Base-by-base conservation (phyloP, 495 filamentous ascomycete species). In the Xylaria venustula region DNA sequence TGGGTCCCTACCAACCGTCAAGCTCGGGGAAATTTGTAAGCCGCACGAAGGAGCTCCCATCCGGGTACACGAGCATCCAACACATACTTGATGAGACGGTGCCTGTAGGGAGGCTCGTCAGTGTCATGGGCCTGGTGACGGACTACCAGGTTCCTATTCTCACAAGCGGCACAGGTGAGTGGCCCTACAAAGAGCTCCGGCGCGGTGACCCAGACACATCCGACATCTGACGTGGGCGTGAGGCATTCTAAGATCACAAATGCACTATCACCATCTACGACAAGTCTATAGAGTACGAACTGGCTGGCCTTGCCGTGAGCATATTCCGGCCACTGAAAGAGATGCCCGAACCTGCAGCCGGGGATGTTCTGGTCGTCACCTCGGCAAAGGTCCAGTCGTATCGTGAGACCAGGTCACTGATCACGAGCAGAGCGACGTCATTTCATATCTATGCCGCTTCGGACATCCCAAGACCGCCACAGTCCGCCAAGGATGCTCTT, bases 101-200 rank as follows among this genome's bases (percentile, higher is more conserved):
- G 23, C 47, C 58, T 0, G 14, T 57, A 3, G 74, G 75, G 4
- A 54, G 17, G 2, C 58, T 83, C 3, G 69, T 81, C n/a, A 76
- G 67, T 61, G 74, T 83, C 32, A 72, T 83, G 26, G 82, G 82
- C 25, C 46, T 83, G 20, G 73, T 83, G 0, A 79, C 69, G 40
- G 84, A 88, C 49, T 74, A 70, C 47, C 76, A 73, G 37, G 61
- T 68, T 5, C 79, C 82, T 1, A 73, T 71, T 0, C 26, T 67
- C 6, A 81, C 80, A 15, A 65, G 28, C n/a, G 71, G 75, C 51
- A 55, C 25, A 6, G 80, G 81, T 80, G 74, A 59, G 76, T 63
- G 6, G 2, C 25, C 23, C 44, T 48, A 12, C 22, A 3, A 51
- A 11, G 12, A 22, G 37, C 26, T 52, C 20, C 45, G 22, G 3